A percentile compares a stretch with the other conserved stretches of the same genome.
phyloP scores from a whole-genome alignment of 208 protist species.

The Endotrypanum monterogeii region DNA sequence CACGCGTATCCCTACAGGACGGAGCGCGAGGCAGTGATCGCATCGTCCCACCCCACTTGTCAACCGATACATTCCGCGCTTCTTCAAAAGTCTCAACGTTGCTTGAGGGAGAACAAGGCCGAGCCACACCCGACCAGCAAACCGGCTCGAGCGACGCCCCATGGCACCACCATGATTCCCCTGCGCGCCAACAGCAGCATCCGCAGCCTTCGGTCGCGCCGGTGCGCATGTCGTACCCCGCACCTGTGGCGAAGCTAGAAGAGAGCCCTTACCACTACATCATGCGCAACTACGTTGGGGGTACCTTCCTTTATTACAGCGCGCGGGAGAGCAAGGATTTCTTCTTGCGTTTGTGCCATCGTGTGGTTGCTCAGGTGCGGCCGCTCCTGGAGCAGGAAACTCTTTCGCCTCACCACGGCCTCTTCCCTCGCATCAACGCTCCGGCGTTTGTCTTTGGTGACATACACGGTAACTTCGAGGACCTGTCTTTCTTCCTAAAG shows the following conservation, averaged over 20 bases:
- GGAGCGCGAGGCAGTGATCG: slow-evolving; percentile 14
- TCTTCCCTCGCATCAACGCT: slow-evolving; percentile 58
- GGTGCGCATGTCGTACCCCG: slow-evolving; percentile 20
- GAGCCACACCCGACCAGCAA: background rate
- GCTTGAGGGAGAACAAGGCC: background rate
- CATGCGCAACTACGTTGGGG: slow-evolving; percentile 54
- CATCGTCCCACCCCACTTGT: slow-evolving; percentile 37
- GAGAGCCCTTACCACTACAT: slow-evolving; percentile 73
- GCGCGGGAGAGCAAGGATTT: slow-evolving; percentile 44
- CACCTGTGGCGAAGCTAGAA: slow-evolving; percentile 37
- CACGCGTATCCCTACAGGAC: background rate
- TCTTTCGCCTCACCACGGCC: slow-evolving; percentile 43
- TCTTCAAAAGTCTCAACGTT: background rate
- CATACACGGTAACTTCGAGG: slow-evolving; percentile 86
- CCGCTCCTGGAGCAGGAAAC: slow-evolving; percentile 68
- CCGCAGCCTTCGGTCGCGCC: slow-evolving; percentile 2
- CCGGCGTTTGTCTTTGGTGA: slow-evolving; percentile 79
- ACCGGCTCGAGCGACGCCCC: background rate
- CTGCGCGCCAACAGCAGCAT: background rate
- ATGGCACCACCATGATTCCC: background rate
- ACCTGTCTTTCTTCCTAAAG: slow-evolving; percentile 72
- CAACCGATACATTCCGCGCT: slow-evolving; percentile 12
- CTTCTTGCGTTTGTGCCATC: slow-evolving; percentile 53
- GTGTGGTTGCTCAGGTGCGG: slow-evolving; percentile 46
- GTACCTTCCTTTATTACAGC: slow-evolving; percentile 57